These are phyloP conservation scores for Corymbia maculata DNA, from an alignment of 345 rosid genomes.

Conservation along the genomic window DNA sequence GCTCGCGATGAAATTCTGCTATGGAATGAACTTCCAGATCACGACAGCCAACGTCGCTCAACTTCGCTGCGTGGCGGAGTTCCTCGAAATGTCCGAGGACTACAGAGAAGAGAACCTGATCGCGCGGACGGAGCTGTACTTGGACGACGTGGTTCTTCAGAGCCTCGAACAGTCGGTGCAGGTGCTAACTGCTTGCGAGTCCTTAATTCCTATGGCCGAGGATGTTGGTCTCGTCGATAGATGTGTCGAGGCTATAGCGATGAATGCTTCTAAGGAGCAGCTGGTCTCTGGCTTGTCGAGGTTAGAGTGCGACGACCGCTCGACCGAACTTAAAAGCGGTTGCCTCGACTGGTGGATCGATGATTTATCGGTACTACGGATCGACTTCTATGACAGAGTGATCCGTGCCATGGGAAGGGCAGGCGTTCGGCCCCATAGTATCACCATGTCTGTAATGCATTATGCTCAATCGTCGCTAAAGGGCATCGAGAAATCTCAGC, in stretches of 20 bases:
- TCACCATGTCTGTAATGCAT: slow-evolving; percentile 59
- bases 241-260: slow-evolving; percentile 67
- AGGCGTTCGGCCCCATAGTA: slow-evolving; percentile 50
- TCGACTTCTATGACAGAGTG: slow-evolving; percentile 48
- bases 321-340: slow-evolving; percentile 46
- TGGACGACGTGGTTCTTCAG: slow-evolving; percentile 42
- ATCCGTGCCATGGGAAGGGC: slow-evolving; percentile 45
- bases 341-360: slow-evolving; percentile 77
- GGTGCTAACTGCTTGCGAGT: slow-evolving; percentile 56
- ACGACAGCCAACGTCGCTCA: slow-evolving; percentile 48
- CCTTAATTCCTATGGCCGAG: slow-evolving; percentile 28
- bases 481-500: slow-evolving; percentile 37
- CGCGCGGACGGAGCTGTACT: slow-evolving; percentile 45
- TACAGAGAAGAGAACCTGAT: slow-evolving; percentile 63
- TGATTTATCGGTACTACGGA: slow-evolving; percentile 53
- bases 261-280: slow-evolving; percentile 74
- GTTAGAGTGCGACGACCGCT: slow-evolving; percentile 27
- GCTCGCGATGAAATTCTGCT: slow-evolving; percentile 84
- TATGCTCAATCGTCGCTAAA: slow-evolving; percentile 65
- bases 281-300: slow-evolving; percentile 52
- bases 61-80: slow-evolving; percentile 63
- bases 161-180: slow-evolving; percentile 57
- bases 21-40: slow-evolving; percentile 88
- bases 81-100: slow-evolving; percentile 83
- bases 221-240: slow-evolving; percentile 38